A percentile compares a stretch with the other conserved stretches of the same genome.
phyloP scores from a whole-genome alignment of 768 basidiomycete species.

The Naganishia randhawae region DNA sequence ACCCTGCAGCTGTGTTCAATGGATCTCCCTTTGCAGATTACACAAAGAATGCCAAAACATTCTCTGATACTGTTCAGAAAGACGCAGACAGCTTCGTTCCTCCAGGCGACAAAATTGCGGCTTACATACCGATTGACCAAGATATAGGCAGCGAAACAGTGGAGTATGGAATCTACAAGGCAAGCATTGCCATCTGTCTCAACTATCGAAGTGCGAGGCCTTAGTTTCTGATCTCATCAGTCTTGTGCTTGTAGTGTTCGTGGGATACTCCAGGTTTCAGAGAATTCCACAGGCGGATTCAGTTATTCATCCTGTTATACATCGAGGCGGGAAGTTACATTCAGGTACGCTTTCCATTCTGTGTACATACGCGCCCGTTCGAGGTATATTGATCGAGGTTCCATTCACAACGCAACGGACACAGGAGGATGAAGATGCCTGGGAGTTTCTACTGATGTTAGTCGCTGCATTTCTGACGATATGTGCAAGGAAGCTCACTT shows the following conservation, averaged over 20 bases:
- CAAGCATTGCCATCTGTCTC: conserved; percentile 51
- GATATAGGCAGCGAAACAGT: conserved; percentile 60
- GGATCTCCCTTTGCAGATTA: conserved; percentile 58
- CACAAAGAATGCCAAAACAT: conserved; percentile 63
- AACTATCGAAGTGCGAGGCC: neutral
- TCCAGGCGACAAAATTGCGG: conserved; percentile 67
- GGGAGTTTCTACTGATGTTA: conserved; percentile 61
- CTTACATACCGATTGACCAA: conserved; percentile 55
- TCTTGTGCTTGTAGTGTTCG: conserved; percentile 59
- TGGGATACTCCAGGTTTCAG: conserved; percentile 82
- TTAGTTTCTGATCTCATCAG: neutral
- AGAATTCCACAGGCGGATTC: conserved; percentile 88
- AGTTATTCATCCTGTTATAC: conserved; percentile 86
- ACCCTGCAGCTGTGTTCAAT: neutral
- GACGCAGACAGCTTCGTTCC: conserved; percentile 79
- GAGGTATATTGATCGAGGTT: conserved; percentile 4
- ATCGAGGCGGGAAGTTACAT: conserved; percentile 96
- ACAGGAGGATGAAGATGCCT: conserved; percentile 24
- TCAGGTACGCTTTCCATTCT: conserved; percentile 51
- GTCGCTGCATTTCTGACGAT: conserved; percentile 45
- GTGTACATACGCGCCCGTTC: neutral
- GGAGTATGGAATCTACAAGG: conserved; percentile 88
- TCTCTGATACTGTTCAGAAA: conserved; percentile 66
- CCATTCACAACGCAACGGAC: neutral
- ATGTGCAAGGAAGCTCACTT: neutral